These are phyloP conservation scores for Lycium barbarum DNA, from an alignment of 257 asterid genomes.

Conservation along the genomic window DNA sequence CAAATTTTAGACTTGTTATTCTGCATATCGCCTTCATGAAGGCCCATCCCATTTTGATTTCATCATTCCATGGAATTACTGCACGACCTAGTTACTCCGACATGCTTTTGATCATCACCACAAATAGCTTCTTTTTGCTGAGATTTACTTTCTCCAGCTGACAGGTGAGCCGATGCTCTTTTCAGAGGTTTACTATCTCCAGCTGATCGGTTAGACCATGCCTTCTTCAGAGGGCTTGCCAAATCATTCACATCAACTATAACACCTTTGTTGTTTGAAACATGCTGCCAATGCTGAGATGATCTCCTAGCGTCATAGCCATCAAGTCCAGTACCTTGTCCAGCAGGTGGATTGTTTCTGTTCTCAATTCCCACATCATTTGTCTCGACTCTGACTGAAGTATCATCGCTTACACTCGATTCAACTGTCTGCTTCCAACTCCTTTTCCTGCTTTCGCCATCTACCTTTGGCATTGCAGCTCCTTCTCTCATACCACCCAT, in stretches of 20 bases:
- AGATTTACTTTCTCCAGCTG: constrained; percentile 19
- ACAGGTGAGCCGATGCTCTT: constrained; percentile 26
- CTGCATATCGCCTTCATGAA: constrained; percentile 36
- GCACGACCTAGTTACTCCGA: constrained; percentile 33
- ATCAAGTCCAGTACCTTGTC: constrained; percentile 43
- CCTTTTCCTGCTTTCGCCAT: constrained; percentile 50
- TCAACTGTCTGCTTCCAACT: constrained; percentile 48
- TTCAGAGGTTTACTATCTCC: constrained; percentile 35
- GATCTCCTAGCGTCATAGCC: constrained; percentile 53
- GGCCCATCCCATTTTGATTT: constrained; percentile 34
- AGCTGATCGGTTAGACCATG: constrained; percentile 38
- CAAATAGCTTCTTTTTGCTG: constrained; percentile 32
- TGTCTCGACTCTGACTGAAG: constrained; percentile 50
- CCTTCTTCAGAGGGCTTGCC: constrained; percentile 43
- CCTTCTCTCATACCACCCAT: constrained; percentile 29
- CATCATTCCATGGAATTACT: constrained; percentile 30
- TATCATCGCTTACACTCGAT: constrained; percentile 57
- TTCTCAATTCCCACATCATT: constrained; percentile 43
- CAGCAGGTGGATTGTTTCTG: constrained; percentile 35
- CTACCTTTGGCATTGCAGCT: constrained; percentile 35
- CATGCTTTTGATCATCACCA: constrained; percentile 32
- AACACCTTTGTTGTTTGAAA: constrained; percentile 56
- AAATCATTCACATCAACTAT: constrained; percentile 46
- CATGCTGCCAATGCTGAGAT: constrained; percentile 58
- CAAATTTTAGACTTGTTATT: constrained; percentile 29